A percentile compares a stretch with the other conserved stretches of the same genome.
Conservation (phyloP, 2,329 filamentous ascomycete species). For the Hypoxylon sp. region DNA sequence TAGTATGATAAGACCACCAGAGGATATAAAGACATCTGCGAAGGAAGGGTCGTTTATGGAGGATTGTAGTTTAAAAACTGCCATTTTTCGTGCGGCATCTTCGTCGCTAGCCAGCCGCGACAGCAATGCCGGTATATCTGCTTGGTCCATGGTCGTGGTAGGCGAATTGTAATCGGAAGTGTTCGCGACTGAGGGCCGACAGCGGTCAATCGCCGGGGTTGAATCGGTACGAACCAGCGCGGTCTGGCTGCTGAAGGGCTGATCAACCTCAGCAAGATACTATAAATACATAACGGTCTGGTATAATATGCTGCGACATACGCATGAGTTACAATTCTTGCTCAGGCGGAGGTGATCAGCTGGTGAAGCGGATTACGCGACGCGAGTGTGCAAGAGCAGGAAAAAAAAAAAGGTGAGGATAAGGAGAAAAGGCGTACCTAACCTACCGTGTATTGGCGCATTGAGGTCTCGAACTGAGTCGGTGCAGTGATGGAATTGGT, state of each 20-base stretch:
- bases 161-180: constrained; percentile 15
- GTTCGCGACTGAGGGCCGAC: constrained; percentile 30
- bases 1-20: constrained; percentile 86
- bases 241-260: constrained; percentile 29
- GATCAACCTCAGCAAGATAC: constrained; percentile 27
- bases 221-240: constrained; percentile 33
- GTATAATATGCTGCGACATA: constrained; percentile 18
- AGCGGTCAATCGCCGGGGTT: constrained; percentile 18
- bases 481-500: constrained; percentile 29
- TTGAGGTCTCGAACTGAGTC: constrained; percentile 27
- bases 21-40: constrained; percentile 94
- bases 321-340: constrained; percentile 4
- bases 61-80: constrained; percentile 96
- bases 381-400: not conserved
- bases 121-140: constrained; percentile 75
- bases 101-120: constrained; percentile 77
- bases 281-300: constrained; percentile 41
- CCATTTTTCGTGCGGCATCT: constrained; percentile 97
- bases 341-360: constrained; percentile 2
- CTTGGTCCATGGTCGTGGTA: constrained; percentile 70
- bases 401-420: constrained; percentile 21
- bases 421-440: constrained; percentile 16
- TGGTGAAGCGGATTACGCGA: constrained; percentile 8
- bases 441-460: constrained; percentile 27
- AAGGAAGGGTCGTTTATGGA: constrained; percentile 97